phyloP scores from a whole-genome alignment of 768 basidiomycete genomes.

The Crepidotus variabilis region DNA sequence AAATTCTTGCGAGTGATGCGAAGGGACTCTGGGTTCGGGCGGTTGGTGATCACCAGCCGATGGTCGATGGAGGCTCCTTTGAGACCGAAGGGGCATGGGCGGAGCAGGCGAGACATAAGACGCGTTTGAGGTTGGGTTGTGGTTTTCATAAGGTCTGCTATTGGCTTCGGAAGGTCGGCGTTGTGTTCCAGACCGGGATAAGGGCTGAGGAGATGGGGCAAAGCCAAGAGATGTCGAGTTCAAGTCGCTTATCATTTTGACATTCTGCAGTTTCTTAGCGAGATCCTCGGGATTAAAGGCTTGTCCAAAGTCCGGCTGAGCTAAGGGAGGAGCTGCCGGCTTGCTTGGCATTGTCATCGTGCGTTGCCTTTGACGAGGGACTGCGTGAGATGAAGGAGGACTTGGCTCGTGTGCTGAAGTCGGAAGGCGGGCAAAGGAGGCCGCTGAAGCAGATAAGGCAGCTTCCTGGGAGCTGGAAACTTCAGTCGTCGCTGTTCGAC shows the following conservation, averaged over 20 bases:
- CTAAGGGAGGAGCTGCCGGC: slow-evolving; percentile 16
- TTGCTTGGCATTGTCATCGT: slow-evolving; percentile 42
- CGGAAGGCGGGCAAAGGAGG: slow-evolving; percentile 15
- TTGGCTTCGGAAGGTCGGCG: neutral
- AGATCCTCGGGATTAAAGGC: slow-evolving; percentile 57
- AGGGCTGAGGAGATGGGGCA: slow-evolving; percentile 8
- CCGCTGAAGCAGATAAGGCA: slow-evolving; percentile 29
- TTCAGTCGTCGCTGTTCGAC: slow-evolving; percentile 7
- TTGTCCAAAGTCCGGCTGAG: slow-evolving; percentile 2
- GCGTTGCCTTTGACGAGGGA: slow-evolving; percentile 28
- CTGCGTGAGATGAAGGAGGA: neutral
- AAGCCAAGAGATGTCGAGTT: neutral
- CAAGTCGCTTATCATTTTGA: slow-evolving; percentile 32
- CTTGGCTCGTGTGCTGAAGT: slow-evolving; percentile 2
- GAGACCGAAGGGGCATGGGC: neutral
- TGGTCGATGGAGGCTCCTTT: neutral
- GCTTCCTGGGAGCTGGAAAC: slow-evolving; percentile 35
- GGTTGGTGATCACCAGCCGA: neutral
- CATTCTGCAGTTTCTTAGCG: slow-evolving; percentile 49
- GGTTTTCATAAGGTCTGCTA: neutral
- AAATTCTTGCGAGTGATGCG: slow-evolving; percentile 6
- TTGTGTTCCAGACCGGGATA: neutral
- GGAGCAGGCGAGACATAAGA: neutral
- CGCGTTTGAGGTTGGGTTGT: neutral
- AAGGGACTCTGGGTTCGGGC: slow-evolving; percentile 7